Evolutionary conservation across 2,329 filamentous ascomycete genomes (phyloP), one percentile per base, ranked within the genome.

Genomic region (Fusarium setosum): DNA sequence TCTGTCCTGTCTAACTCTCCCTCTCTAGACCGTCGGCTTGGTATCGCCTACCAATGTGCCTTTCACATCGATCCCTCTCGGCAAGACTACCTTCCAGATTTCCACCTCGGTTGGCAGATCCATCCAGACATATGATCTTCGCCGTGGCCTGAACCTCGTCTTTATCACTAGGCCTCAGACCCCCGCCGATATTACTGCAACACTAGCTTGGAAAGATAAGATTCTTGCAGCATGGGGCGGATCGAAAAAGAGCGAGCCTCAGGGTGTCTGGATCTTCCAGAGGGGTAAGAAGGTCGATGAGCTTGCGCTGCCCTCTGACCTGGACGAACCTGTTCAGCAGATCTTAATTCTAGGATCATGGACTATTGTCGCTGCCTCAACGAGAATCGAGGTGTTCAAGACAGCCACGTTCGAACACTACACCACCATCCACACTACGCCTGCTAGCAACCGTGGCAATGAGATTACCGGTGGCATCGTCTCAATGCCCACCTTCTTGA

Each of bases 61-160:
- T 0, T 98, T 99, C 75, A 94, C 95, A 3, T 91, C 92, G 6
- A 86, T 96, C 29, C 92, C 95, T 1, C 84, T 97, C 15, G 96
- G 96, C 58, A 97, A 97, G 80, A 95, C 93, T 1, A 97, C 94
- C 4, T 99, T 97, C 75, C 96, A 99, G 77, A 93, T 99, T 78
- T 98, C 96, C 31, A 99, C 96, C 26, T 98, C 93, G 0, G 92
- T 96, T 63, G 96, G 95, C 64, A 88, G 90, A 72, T 93, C 91
- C 59, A 86, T 99, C 44, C 96, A 99, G 79, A 99, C 96, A 0
- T 99, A 99, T 81, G 96, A 99, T 76, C 82, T 99, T 63, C 93
- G 92, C 77, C 89, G 90, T 72, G 95, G 95, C 44, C 86, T 99
- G 62, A 95, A 96, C 72, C 88, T 99, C 48, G 89, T 98, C 73